These are phyloP conservation scores for Sicyos edulis DNA, from an alignment of 306 rosid genomes.

Conservation along the genomic window DNA sequence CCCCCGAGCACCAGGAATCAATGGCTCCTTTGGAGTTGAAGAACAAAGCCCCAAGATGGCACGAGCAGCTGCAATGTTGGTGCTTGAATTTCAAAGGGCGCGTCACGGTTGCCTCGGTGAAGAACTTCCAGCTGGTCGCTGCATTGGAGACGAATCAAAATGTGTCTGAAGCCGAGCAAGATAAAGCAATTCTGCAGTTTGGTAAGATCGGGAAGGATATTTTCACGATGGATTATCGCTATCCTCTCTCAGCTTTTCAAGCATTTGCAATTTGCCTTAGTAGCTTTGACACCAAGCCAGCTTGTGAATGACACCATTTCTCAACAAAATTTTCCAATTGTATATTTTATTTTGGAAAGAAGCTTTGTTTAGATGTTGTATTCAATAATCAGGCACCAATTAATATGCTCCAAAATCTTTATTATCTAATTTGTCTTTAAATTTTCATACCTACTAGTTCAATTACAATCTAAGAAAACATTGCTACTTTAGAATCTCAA, in stretches of 20 bases:
- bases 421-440: too few relatives aligned
- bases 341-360: constrained; percentile 16
- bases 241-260: constrained; percentile 93
- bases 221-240: constrained; percentile 91
- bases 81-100: constrained; percentile 94
- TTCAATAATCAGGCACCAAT: background rate
- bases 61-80: constrained; percentile 93
- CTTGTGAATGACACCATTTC: constrained; percentile 67
- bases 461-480: too few relatives aligned
- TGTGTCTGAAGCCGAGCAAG: constrained; percentile 62
- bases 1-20: constrained; percentile 27
- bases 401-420: background rate
- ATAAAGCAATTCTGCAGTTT: constrained; percentile 74
- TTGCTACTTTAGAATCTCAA: too few relatives aligned
- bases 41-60: constrained; percentile 93
- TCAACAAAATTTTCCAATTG: constrained; percentile 6
- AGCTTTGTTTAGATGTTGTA: constrained; percentile 1
- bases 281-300: constrained; percentile 96
- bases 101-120: constrained; percentile 88
- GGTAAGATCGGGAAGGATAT: constrained; percentile 94
- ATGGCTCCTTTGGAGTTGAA: constrained; percentile 49
- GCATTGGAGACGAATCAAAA: constrained; percentile 56
- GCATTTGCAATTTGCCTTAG: constrained; percentile 91
- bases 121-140: constrained; percentile 92
- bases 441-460: too few relatives aligned